Base-by-base conservation (phyloP, 495 filamentous ascomycete species). In the Pyrenula aspistea region DNA sequence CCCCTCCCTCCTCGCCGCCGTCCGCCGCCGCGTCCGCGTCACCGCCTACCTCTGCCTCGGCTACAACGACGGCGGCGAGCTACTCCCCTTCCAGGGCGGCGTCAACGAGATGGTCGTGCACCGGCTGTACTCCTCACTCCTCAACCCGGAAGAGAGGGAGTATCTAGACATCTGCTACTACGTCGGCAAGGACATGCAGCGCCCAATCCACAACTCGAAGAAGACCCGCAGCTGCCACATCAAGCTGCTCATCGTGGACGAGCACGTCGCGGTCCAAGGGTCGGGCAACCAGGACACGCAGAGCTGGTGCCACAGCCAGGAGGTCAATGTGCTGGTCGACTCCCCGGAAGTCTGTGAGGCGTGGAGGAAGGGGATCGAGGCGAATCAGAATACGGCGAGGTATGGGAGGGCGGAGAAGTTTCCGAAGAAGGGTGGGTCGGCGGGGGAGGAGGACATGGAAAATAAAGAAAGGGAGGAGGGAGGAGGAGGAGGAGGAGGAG, bases 281-380 rank as follows among this genome's bases (percentile, higher is more conserved):
- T 57, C 49, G 53, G 87, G 87, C 0, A 91, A 91, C 63, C 81
- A 87, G 62, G 87, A 91, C 55, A 89, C 87, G n/a, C 87, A 91
- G 70, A 81, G 75, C 57, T 91, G 83, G 81, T 89, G 74, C 60
- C 86, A 91, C 63, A 81, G 75, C 36, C 85, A 88, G 66, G 87
- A 91, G 64, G 75, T 86, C 56, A 91, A 91, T 61, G 61, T 89
- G 12, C 77, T 91, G 74, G 63, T 89, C 12, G 87, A 91, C 56
- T 83, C 77, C 2, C 62, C 65, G 0, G 55, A 70, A 1, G 62
- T 90, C 4, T 91, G 86, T 58, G 59, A 64, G 55, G 67, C 69
- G 36, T 90, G 87, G 86, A 71, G 77, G 19, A 79, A 82, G 21
- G 81, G 71, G 0, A 67, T 90, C 15, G 61, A 77, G 54, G 71